Evolutionary conservation across 2,329 filamentous ascomycete species (phyloP).

Genomic region (Sporothrix pallida): DNA sequence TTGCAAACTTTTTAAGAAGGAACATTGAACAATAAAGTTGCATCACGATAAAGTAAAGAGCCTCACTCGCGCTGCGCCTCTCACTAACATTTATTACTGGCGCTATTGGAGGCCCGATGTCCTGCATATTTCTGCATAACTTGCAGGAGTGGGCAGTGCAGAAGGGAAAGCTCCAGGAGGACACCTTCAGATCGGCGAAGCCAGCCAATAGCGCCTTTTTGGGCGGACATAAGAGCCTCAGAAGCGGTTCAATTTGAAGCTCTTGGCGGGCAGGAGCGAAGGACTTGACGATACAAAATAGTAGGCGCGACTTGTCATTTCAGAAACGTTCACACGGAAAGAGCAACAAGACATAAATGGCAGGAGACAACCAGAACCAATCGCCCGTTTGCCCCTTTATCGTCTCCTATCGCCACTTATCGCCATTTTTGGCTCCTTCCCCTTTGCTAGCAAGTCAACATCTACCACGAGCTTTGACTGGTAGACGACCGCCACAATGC

Average conservation of each 20-base stretch:
- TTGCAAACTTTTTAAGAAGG: too few relatives aligned
- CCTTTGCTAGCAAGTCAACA: neutral
- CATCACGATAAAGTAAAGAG: too few relatives aligned
- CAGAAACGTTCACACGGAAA: neutral
- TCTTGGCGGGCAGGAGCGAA: neutral
- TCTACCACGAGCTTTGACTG: neutral
- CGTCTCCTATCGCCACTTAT: neutral
- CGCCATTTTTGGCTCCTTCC: neutral
- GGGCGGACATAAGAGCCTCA: neutral
- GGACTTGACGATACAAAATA: neutral
- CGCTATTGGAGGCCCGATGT: neutral
- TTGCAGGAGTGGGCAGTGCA: neutral
- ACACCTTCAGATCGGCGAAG: neutral
- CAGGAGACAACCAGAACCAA: neutral
- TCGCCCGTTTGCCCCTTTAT: neutral
- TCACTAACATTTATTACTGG: neutral
- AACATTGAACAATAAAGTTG: too few relatives aligned
- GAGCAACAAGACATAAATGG: neutral
- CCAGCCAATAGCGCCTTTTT: neutral
- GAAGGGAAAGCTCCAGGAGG: neutral
- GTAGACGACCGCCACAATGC: constrained; percentile 32
- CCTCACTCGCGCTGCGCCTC: neutral
- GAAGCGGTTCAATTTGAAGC: neutral
- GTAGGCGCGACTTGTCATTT: neutral
- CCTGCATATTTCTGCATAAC: neutral